Evolutionary conservation across 495 filamentous ascomycete species (phyloP), one percentile per base, ranked within the genome.

Genomic region (Tuber borchii): DNA sequence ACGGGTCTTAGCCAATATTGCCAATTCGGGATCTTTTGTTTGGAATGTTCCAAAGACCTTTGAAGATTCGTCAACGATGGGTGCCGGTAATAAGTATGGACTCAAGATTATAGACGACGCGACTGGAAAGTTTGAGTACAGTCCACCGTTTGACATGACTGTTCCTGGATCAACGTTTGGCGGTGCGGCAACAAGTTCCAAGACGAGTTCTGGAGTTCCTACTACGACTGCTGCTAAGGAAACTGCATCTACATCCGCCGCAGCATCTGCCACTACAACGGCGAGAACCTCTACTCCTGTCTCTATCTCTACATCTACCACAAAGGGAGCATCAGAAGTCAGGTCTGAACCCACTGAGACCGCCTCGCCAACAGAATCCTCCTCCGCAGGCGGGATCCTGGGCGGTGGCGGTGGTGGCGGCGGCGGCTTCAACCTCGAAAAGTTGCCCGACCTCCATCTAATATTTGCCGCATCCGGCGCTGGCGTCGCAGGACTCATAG

Each of bases 91-190:
- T 51, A 81, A 82, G 20, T 82, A 82, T 51, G 81, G 81, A 10
- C 44, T 82, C 39, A 76, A 80, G 73, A 82, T 82, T 48, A 72
- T 78, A 19, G 81, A 82, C 51, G 81, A 82, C 46, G 45, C 78
- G 44, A 80, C 81, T 7, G 80, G 80, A 8, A 72, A 74, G 16
- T 82, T 74, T 45, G 81, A 82, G 70, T 82, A 82, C 34, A 80
- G 78, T 42, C 80, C 80, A 5, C 81, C 81, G 17, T 82, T 82
- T 61, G 77, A 77, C 37, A 74, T 82, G 75, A 51, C 48, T 0
- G 75, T 82, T 39, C 80, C 81, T 2, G 77, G 73, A 3, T 77
- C 76, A 34, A 77, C n/a, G 17, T 77, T 71, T 71, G 75, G 48
- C 26, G 45, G 43, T 45, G 34, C 69, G 34, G 39, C 76, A 71